Evolutionary conservation across 148 eudicot genomes (phyloP).

Genomic region (Suaeda aralocaspica): DNA sequence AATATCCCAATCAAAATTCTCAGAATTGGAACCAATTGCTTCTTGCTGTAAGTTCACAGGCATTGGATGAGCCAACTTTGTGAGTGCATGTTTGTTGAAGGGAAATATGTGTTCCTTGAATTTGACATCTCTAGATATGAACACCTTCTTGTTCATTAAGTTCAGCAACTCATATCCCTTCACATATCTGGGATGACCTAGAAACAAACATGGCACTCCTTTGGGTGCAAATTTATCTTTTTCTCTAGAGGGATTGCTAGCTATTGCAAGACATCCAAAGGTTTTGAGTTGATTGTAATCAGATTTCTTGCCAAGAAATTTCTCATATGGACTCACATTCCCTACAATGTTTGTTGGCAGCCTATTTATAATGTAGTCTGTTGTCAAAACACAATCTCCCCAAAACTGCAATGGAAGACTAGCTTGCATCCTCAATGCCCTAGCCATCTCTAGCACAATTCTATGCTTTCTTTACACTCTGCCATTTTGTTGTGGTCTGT

Average conservation of each 20-base stretch:
- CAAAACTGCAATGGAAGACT: not conserved
- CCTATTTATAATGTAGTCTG: not conserved
- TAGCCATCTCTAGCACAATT: not conserved
- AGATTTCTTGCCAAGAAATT: not conserved
- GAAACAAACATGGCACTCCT: not conserved
- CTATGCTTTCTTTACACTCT: not conserved
- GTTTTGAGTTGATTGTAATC: not conserved
- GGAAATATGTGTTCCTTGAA: too few relatives aligned
- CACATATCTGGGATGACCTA: too few relatives aligned
- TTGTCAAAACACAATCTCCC: not conserved
- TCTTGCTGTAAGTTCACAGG: too few relatives aligned
- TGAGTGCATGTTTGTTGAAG: too few relatives aligned
- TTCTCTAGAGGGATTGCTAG: not conserved
- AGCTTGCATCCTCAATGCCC: not conserved
- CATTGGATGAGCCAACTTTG: too few relatives aligned
- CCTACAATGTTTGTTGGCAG: not conserved
- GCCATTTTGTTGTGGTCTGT: constrained; percentile 6
- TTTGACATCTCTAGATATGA: too few relatives aligned
- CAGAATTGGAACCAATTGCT: too few relatives aligned
- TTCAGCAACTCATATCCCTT: too few relatives aligned
- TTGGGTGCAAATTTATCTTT: not conserved
- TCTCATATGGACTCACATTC: not conserved
- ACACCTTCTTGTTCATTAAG: too few relatives aligned
- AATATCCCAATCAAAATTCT: too few relatives aligned
- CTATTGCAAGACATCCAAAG: not conserved